Evolutionary conservation across 2,329 filamentous ascomycete genomes (phyloP).

Genomic region (Fusarium verrucosum): DNA sequence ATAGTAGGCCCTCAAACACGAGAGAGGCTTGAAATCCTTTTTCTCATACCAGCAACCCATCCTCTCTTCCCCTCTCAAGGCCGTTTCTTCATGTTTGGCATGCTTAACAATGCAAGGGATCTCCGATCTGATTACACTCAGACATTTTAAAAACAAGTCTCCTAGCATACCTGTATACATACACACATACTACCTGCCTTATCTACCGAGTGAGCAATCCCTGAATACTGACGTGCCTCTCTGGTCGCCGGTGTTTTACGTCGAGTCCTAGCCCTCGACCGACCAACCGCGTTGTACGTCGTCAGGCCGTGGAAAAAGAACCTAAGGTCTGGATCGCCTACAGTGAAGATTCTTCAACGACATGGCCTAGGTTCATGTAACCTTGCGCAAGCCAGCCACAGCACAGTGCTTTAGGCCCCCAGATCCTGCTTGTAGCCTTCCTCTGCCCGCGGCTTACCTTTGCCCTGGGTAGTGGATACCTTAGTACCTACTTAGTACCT

Average conservation of each 20-base stretch:
- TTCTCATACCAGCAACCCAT: too few relatives aligned
- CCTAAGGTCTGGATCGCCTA: slow-evolving; percentile 12
- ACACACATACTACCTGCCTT: too few relatives aligned
- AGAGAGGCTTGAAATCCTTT: neutral
- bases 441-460: too few relatives aligned
- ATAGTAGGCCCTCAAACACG: neutral
- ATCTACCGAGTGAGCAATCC: too few relatives aligned
- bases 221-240: neutral
- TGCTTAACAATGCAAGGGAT: slow-evolving; percentile 3
- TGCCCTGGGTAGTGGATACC: too few relatives aligned
- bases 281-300: neutral
- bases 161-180: too few relatives aligned
- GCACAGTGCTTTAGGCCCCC: too few relatives aligned
- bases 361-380: slow-evolving; percentile 28
- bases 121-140: neutral
- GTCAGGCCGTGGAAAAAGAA: neutral
- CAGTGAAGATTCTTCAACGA: neutral
- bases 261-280: neutral
- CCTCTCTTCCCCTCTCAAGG: neutral
- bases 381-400: slow-evolving; percentile 28
- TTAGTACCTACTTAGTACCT: too few relatives aligned
- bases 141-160: neutral
- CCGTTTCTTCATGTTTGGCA: neutral
- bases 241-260: neutral
- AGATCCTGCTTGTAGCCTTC: too few relatives aligned